Conservation (phyloP, 176 grass and related monocot species). For the Lolium multiflorum region DNA sequence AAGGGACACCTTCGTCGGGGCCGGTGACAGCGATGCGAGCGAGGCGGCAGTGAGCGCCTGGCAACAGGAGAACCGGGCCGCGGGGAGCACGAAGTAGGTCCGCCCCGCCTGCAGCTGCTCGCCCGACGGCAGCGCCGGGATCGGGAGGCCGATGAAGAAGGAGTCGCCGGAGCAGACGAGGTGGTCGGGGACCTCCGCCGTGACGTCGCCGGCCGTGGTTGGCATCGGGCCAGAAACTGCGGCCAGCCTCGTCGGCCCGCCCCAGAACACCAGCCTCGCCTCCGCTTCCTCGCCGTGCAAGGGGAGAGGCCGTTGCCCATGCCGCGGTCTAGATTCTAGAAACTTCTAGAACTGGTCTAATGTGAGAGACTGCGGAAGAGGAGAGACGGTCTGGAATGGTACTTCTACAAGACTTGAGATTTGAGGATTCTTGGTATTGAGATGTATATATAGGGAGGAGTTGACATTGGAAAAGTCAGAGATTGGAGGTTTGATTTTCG, state of each 20-base stretch:
- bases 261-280: conserved; percentile 71
- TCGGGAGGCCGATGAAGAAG: conserved; percentile 83
- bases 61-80: conserved; percentile 56
- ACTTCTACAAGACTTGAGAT: neutral
- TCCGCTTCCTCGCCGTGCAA: conserved; percentile 31
- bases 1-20: conserved; percentile 46
- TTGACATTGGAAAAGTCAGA: conserved; percentile 56
- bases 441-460: conserved; percentile 47
- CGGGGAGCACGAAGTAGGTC: conserved; percentile 83
- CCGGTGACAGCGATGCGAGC: conserved; percentile 72
- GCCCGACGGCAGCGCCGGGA: conserved; percentile 58
- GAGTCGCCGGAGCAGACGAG: conserved; percentile 69
- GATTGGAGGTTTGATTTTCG: conserved; percentile 13
- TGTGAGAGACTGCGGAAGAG: neutral
- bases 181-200: conserved; percentile 54
- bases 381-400: neutral
- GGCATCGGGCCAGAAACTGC: neutral
- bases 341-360: conserved; percentile 37
- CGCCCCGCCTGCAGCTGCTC: conserved; percentile 64
- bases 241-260: conserved; percentile 47
- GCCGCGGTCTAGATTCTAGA: conserved; percentile 25
- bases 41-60: conserved; percentile 72
- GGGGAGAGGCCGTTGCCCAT: conserved; percentile 89
- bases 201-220: conserved; percentile 61
- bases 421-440: conserved; percentile 15